Evolutionary conservation across 331 rosid species (phyloP).

Genomic region (Phaseolus coccineus): DNA sequence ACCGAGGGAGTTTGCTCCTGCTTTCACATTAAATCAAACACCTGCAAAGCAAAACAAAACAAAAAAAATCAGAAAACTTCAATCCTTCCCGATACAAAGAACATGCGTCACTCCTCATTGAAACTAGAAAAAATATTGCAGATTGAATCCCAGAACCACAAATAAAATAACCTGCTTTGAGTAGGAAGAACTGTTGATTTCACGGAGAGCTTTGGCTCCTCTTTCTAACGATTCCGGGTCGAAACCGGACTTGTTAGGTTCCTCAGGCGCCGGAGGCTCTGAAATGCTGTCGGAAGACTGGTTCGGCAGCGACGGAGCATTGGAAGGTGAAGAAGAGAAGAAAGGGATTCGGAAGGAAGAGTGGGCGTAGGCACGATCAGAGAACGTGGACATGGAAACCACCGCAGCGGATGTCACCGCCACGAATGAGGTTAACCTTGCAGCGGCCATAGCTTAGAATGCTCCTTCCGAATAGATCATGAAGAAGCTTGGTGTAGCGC

Average conservation of each 20-base stretch:
- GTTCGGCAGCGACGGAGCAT: constrained; percentile 48
- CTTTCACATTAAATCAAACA: constrained; percentile 77
- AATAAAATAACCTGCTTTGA: constrained; percentile 64
- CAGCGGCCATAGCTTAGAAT: constrained; percentile 65
- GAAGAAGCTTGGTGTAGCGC: constrained; percentile 28
- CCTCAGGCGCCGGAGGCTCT: constrained; percentile 63
- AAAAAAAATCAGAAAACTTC: constrained; percentile 32
- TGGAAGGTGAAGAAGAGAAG: constrained; percentile 63
- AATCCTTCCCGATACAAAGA: neutral
- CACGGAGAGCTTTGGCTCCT: constrained; percentile 91
- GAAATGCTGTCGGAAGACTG: constrained; percentile 56
- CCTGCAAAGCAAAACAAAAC: constrained; percentile 57
- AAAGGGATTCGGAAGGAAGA: constrained; percentile 66
- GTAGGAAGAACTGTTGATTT: constrained; percentile 71
- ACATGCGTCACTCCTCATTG: neutral
- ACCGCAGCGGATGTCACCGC: constrained; percentile 79
- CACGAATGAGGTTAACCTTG: constrained; percentile 68
- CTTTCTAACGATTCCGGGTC: constrained; percentile 88
- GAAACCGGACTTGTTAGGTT: constrained; percentile 77
- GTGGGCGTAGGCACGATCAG: constrained; percentile 70
- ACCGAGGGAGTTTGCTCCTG: constrained; percentile 80
- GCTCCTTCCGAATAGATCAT: constrained; percentile 22
- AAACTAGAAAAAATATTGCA: neutral
- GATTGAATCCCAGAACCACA: neutral
- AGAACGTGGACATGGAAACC: constrained; percentile 59